Evolutionary conservation across 2,329 filamentous ascomycete species (phyloP), one percentile per base, ranked within the genome.

Genomic region (Trichoderma breve): DNA sequence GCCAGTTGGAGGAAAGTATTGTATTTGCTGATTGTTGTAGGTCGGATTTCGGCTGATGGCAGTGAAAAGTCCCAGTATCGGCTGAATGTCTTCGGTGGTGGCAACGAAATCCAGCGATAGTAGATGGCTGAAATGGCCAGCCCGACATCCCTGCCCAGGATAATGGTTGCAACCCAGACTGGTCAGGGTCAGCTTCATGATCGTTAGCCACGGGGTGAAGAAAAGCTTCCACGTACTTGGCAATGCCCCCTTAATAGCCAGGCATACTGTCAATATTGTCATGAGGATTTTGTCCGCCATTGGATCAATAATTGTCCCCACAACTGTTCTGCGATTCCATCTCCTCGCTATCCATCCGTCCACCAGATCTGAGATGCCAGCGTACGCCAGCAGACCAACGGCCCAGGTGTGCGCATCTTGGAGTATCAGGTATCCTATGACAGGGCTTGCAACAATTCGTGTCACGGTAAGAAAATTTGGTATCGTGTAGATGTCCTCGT

Each of bases 41-140:
- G 93, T 73, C 90, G 91, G 6, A 97, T 93, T 82, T 96, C 93
- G 3, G 93, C 93, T 51, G 91, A 93, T 2, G 93, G 96, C 15
- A 99, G 87, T 3, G 93, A 95, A 79, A 99, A 98, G 82, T 99
- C 96, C 96, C 96, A 99, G 82, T 98, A 99, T 21, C 96, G 87
- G 21, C 88, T 83, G 82, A 98, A 93, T 0, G 96, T 98, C 83
- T 98, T 98, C 2, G 96, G 96, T 0, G 93, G 91, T 0, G 96
- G 96, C 6, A 99, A 87, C 2, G 93, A 97, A 75, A 98, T 97
- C 89, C 94, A 98, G 74, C 96, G 92, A 82, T 96, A 98, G 84
- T 98, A 98, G 76, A 99, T 91, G 28, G 96, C 96, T 2, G 94
- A 90, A 26, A 97, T 86, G 30, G 88, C 94, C 5, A 99, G 87